Evolutionary conservation across 805 yeast species (phyloP), one percentile per base, ranked within the genome.

Genomic region (Metschnikowia chrysomelidarum): DNA sequence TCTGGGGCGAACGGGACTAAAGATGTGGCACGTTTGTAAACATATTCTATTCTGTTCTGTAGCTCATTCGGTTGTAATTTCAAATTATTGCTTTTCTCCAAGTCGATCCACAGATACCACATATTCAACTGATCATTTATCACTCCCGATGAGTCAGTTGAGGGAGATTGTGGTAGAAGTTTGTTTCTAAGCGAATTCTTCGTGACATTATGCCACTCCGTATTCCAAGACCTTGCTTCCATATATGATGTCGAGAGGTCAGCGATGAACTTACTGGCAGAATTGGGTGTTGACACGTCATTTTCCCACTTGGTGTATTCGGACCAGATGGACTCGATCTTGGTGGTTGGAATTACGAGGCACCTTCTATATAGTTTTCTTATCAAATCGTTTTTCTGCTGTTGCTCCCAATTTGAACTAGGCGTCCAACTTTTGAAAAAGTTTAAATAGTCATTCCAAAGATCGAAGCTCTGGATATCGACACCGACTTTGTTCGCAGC

Each of bases 401-500:
- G 88, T 44, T 78, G 82, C 54, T 91, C 98, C 83, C 91, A 87
- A 27, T 81, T 76, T 22, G 80, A 78, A 12, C 77, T 71, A 3
- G 95, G 89, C 31, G 78, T 78, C 91, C 93, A 85, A 21, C 75
- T 66, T 45, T 78, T 80, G 43, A 88, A 70, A 51, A 87, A 88
- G 7, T 73, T 80, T n/a, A 93, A 55, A 54, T 87, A 93, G 48
- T 85, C 93, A 30, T 71, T 68, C 96, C 96, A 91, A 26, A 93
- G 61, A 2, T 67, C 67, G 20, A 83, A 81, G 13, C 89, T 75
- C 22, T 74, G 68, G 4, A 82, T 74, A 56, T 93, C 98, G 20
- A 77, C 60, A 0, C 96, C 96, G 32, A 89, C 86, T 41, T 79
- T 75, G 19, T 73, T 78, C 13, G 85, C 65, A 1, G 94, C 95